Evolutionary conservation across 2,329 filamentous ascomycete genomes (phyloP), one percentile per base, ranked within the genome.

Genomic region (Talaromyces islandicus): DNA sequence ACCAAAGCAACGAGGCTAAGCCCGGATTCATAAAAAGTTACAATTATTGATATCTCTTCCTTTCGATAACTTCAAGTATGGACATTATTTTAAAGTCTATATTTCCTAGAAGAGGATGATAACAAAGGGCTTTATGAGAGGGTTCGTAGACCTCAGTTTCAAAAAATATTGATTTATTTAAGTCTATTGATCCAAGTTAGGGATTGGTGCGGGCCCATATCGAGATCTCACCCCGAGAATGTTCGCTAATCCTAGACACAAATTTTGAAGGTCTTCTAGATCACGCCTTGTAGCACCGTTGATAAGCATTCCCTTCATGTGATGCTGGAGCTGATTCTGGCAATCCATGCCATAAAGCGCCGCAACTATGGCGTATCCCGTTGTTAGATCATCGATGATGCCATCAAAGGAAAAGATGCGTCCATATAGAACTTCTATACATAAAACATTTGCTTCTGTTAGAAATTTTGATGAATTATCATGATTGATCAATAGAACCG

Each of bases 341-440:
- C 52, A 54, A 30, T 54, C 52, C 52, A 54, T 54, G n/a, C 52
- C 52, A 24, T 54, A 54, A 32, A 54, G 32, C 19, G 52, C 52
- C 52, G 52, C 35, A 24, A 54, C 52, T 6, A 54, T 54, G 29
- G 32, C 52, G 24, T 54, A 54, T 30, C 52, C 52, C 19, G 52
- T 54, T 14, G 52, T 54, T n/a, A 54, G 17, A 35, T 54, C 52
- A 24, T 54, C 52, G 17, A 54, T 54, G 4, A 54, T 38, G 30
- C 27, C 52, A 19, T 54, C 29, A 21, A 54, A 54, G 17, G 52
- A 54, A 30, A 54, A 38, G 4, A 54, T 30, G 3, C 52, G 52
- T 35, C 27, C 52, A 32, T 54, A 54, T 30, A 54, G 52, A 7
- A 54, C 52, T 30, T 54, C 52, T 54, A 54, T 1, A 32, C 2